Evolutionary conservation across 2,329 filamentous ascomycete genomes (phyloP).

Genomic region (Stagonosporopsis rhizophila): DNA sequence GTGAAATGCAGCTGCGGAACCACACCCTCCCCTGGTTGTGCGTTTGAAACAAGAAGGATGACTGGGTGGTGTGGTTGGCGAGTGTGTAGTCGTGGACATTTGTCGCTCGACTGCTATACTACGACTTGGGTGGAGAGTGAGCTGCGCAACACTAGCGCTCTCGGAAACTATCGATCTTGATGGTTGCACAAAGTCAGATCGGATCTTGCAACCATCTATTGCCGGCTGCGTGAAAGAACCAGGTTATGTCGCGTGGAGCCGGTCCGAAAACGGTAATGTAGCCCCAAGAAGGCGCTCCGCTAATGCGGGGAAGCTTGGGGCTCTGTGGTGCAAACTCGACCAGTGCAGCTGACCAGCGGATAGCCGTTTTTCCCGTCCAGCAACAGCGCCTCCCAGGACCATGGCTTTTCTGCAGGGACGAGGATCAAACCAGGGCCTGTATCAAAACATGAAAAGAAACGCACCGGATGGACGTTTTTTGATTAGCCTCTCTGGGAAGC

Average conservation of each 20-base stretch:
- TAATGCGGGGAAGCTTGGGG: conserved; percentile 12
- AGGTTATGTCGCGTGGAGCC: conserved; percentile 2
- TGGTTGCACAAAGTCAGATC: not conserved
- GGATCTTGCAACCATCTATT: not conserved
- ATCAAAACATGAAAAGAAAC: conserved; percentile 18
- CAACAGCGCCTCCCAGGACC: conserved; percentile 4
- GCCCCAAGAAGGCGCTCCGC: not conserved
- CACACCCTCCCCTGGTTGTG: not conserved
- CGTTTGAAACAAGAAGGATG: too few relatives aligned
- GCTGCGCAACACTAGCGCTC: not conserved
- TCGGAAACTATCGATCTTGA: not conserved
- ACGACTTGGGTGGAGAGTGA: not conserved
- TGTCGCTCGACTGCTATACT: not conserved
- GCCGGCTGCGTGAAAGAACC: not conserved
- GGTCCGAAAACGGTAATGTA: conserved; percentile 6
- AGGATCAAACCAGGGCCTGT: conserved; percentile 13
- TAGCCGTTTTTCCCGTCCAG: conserved; percentile 5
- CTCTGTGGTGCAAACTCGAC: conserved; percentile 2
- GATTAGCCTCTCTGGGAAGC: conserved; percentile 7
- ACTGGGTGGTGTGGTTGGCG: too few relatives aligned
- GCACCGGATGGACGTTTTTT: not conserved
- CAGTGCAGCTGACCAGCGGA: conserved; percentile 12
- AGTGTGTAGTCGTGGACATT: too few relatives aligned
- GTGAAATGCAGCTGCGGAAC: conserved; percentile 2
- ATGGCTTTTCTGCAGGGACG: not conserved